Percentiles rank a stretch among this genome's conserved stretches.
Evolutionary conservation across 352 stramenopile genomes (phyloP).

Genomic region (Phytopythium cucurbitacearum): DNA sequence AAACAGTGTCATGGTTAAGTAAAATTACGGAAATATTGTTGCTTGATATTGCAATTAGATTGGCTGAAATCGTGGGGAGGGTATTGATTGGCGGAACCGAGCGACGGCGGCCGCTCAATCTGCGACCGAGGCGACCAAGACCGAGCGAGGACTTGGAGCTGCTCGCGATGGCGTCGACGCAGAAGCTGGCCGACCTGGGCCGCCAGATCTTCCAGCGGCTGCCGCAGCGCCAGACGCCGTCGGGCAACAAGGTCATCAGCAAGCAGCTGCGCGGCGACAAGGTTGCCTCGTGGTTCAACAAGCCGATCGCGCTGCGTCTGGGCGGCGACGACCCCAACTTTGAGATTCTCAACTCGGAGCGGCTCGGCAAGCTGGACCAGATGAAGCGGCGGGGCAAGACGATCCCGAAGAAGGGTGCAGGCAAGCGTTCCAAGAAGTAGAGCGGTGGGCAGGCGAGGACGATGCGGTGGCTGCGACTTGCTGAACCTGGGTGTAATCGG

Average conservation of each 20-base stretch:
- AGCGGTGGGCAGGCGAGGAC: background rate
- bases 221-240: constrained; percentile 73
- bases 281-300: constrained; percentile 84
- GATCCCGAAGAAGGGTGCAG: constrained; percentile 84
- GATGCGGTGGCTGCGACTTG: background rate
- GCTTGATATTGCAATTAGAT: background rate
- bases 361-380: constrained; percentile 72
- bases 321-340: constrained; percentile 84
- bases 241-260: constrained; percentile 87
- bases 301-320: constrained; percentile 68
- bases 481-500: too few relatives aligned
- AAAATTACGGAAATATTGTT: background rate
- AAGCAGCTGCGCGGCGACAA: constrained; percentile 87
- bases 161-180: constrained; percentile 28
- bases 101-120: background rate
- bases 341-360: constrained; percentile 74
- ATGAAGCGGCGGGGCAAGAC: constrained; percentile 87
- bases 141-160: background rate
- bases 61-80: constrained; percentile 2
- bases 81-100: constrained; percentile 3
- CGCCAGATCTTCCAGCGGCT: constrained; percentile 89
- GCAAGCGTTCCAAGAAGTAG: constrained; percentile 87
- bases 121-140: constrained; percentile 2
- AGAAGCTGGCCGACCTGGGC: constrained; percentile 73
- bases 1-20: background rate